Percentiles rank a stretch among this genome's conserved stretches.
Evolutionary conservation across 192 early-diverging fungal genomes (phyloP).

Genomic region (Blastocladiella britannica): DNA sequence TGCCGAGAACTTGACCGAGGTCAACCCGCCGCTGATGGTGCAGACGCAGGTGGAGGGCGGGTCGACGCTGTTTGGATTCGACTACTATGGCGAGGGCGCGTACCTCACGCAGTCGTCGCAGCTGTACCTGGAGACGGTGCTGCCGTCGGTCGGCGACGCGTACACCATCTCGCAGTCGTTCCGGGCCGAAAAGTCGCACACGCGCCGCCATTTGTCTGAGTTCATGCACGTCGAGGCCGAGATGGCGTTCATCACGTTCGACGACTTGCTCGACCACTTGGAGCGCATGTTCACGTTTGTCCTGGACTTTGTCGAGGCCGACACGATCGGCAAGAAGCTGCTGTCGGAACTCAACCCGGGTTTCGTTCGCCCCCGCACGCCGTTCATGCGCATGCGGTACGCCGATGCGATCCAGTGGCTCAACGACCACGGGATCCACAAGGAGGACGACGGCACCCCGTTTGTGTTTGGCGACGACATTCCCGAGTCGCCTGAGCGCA

Average conservation of each 20-base stretch:
- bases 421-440: conserved; percentile 70
- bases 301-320: conserved; percentile 53
- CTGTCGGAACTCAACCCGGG: conserved; percentile 77
- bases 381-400: conserved; percentile 92
- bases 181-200: conserved; percentile 93
- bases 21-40: conserved; percentile 96
- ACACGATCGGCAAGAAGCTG: conserved; percentile 51
- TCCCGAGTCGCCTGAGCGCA: conserved; percentile 89
- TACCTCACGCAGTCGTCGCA: conserved; percentile 98
- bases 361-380: conserved; percentile 60
- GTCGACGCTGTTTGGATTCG: conserved; percentile 74
- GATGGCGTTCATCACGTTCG: conserved; percentile 80
- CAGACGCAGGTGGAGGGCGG: conserved; percentile 99
- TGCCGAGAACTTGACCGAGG: conserved; percentile 50
- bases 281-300: conserved; percentile 76
- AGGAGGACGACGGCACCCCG: conserved; percentile 62
- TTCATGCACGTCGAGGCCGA: conserved; percentile 96
- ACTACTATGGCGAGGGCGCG: conserved; percentile 92
- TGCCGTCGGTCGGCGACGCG: conserved; percentile 86
- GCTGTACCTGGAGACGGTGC: conserved; percentile 88
- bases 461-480: conserved; percentile 99
- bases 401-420: conserved; percentile 88
- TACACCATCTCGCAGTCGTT: conserved; percentile 93
- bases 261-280: conserved; percentile 64
- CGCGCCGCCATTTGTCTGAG: conserved; percentile 86